phyloP scores from a whole-genome alignment of 2,329 filamentous ascomycete species.

The Fusarium pininemorale region DNA sequence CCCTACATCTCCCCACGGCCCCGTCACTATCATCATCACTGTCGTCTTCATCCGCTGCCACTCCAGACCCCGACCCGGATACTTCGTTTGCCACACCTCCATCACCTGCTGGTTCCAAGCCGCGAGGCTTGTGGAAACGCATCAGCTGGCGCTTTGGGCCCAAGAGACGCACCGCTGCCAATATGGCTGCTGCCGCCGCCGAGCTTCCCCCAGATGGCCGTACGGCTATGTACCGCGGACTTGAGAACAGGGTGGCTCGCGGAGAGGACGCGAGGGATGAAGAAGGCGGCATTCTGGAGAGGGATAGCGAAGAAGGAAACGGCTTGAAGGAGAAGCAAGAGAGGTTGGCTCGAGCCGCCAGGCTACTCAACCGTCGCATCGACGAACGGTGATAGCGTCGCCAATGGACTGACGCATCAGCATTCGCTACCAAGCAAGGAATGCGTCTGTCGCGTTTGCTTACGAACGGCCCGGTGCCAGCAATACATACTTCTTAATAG shows the following conservation, averaged over 20 bases:
- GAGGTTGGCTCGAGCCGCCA: slow-evolving; percentile 52
- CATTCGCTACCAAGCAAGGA: not conserved
- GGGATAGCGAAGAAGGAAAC: slow-evolving; percentile 37
- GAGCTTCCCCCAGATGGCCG: slow-evolving; percentile 35
- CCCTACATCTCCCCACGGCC: slow-evolving; percentile 44
- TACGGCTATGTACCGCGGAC: slow-evolving; percentile 50
- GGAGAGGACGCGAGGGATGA: slow-evolving; percentile 34
- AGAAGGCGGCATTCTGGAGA: slow-evolving; percentile 38
- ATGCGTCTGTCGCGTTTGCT: slow-evolving; percentile 1
- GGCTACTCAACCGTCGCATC: slow-evolving; percentile 45
- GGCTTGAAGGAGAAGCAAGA: slow-evolving; percentile 50
- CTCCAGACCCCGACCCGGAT: slow-evolving; percentile 23
- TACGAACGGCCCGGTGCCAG: slow-evolving; percentile 29
- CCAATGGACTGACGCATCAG: not conserved
- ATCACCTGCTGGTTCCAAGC: slow-evolving; percentile 26
- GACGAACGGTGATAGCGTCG: slow-evolving; percentile 23
- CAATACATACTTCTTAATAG: slow-evolving; percentile 39
- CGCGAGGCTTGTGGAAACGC: slow-evolving; percentile 41
- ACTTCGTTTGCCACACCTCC: slow-evolving; percentile 23
- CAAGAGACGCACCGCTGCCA: slow-evolving; percentile 29
- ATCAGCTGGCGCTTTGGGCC: slow-evolving; percentile 41
- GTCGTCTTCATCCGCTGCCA: slow-evolving; percentile 45
- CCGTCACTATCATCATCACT: slow-evolving; percentile 44
- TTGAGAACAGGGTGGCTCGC: slow-evolving; percentile 29
- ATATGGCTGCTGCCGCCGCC: slow-evolving; percentile 36